phyloP scores from a whole-genome alignment of 1,284 basidiomycete genomes.

The Ustilago cynodontis region DNA sequence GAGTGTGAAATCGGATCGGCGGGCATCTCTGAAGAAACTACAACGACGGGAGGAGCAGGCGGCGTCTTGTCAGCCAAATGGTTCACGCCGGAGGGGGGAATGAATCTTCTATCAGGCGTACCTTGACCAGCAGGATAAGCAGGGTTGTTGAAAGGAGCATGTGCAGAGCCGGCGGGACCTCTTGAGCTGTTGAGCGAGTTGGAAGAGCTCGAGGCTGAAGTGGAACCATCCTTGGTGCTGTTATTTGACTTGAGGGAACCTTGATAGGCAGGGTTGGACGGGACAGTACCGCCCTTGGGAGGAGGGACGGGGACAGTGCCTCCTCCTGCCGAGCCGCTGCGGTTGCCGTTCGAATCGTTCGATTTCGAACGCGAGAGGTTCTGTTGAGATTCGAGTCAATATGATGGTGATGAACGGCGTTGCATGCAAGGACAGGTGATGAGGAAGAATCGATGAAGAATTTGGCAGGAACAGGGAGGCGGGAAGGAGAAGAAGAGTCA shows the following conservation, averaged over 20 bases:
- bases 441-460: not conserved
- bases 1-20: slow-evolving; percentile 61
- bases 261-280: slow-evolving; percentile 52
- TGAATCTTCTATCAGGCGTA: slow-evolving; percentile 47
- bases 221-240: slow-evolving; percentile 29
- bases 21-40: slow-evolving; percentile 65
- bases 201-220: slow-evolving; percentile 56
- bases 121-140: slow-evolving; percentile 44
- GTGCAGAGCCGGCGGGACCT: slow-evolving; percentile 19
- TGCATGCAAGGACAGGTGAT: not conserved
- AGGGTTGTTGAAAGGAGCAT: slow-evolving; percentile 26
- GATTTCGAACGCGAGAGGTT: slow-evolving; percentile 67
- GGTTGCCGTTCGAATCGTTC: slow-evolving; percentile 59
- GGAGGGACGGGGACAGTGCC: slow-evolving; percentile 56
- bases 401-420: not conserved
- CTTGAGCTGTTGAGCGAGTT: slow-evolving; percentile 47
- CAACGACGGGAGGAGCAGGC: slow-evolving; percentile 63
- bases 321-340: slow-evolving; percentile 50
- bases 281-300: slow-evolving; percentile 60
- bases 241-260: slow-evolving; percentile 57
- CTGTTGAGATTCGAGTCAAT: slow-evolving; percentile 25
- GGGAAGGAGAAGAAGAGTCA: slow-evolving; percentile 4
- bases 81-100: slow-evolving; percentile 19
- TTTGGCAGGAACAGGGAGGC: not conserved
- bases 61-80: slow-evolving; percentile 62